A percentile compares a stretch with the other conserved stretches of the same genome.
Conservation (phyloP, 208 protist genomes). For the Acanthamoeba culbertsoni region DNA sequence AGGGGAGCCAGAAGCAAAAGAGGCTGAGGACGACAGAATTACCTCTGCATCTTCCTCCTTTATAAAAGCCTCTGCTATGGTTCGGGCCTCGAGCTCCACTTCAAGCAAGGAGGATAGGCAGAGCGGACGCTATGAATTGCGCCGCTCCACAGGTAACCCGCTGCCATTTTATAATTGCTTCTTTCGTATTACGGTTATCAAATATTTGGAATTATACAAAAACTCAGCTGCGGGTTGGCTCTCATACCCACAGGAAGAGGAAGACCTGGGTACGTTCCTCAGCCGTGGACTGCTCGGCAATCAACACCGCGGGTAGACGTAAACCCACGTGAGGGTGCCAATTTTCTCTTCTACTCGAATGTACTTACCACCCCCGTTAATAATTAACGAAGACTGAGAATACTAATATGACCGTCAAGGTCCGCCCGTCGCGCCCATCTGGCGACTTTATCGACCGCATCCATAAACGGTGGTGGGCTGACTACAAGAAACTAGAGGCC, state of each 20-base stretch:
- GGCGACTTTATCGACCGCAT: slow-evolving; percentile 43
- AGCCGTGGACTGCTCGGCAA: not conserved
- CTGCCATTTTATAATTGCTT: no score
- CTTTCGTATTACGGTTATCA: no score
- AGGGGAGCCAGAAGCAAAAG: not conserved
- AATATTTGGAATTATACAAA: no score
- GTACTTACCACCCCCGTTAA: not conserved
- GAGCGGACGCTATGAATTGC: not conserved
- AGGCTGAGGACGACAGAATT: not conserved
- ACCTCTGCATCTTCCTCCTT: not conserved
- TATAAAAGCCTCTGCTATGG: not conserved
- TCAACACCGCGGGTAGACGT: not conserved
- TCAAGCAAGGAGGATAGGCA: no score
- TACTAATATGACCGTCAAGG: not conserved
- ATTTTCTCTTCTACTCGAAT: slow-evolving; percentile 17
- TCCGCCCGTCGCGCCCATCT: not conserved
- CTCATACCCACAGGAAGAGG: no score
- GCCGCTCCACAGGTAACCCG: not conserved
- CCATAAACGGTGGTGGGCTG: not conserved
- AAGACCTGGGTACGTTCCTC: not conserved
- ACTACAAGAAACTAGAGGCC: slow-evolving; percentile 7
- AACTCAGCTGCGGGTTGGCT: no score
- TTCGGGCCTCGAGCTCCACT: not conserved
- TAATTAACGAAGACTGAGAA: no score
- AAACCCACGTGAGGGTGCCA: not conserved